Evolutionary conservation across 306 rosid genomes (phyloP).

Genomic region (Arachis stenosperma): DNA sequence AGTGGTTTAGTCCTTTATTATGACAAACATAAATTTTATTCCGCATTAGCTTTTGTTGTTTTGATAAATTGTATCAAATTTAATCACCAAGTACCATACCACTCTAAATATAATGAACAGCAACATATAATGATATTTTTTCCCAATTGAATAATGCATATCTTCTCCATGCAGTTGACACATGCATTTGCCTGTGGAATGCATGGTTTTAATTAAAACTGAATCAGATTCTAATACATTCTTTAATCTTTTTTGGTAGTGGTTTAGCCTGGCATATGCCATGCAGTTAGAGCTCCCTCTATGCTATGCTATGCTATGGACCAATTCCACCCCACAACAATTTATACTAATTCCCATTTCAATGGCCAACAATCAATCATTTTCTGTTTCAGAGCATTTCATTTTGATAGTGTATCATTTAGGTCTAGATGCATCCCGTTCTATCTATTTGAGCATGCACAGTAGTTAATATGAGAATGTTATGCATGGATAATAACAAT

Average conservation of each 20-base stretch:
- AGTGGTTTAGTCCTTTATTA: constrained; percentile 37
- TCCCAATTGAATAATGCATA: constrained; percentile 40
- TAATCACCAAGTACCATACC: constrained; percentile 32
- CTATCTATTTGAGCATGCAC: constrained; percentile 25
- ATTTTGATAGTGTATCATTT: constrained; percentile 17
- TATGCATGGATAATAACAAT: constrained; percentile 36
- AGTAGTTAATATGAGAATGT: constrained; percentile 16
- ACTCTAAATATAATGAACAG: constrained; percentile 31
- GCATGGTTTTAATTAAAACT: constrained; percentile 38
- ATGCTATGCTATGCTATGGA: not conserved
- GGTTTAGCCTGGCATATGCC: constrained; percentile 46
- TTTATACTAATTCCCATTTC: constrained; percentile 6
- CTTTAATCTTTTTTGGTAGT: constrained; percentile 26
- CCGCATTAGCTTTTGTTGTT: constrained; percentile 48
- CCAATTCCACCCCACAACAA: constrained; percentile 34
- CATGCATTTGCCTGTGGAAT: constrained; percentile 38
- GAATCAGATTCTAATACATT: constrained; percentile 36
- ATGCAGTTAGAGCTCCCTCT: constrained; percentile 40
- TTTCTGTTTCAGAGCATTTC: constrained; percentile 1
- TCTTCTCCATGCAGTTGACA: constrained; percentile 42
- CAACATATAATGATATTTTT: constrained; percentile 30
- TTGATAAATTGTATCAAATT: constrained; percentile 32
- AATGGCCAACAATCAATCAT: constrained; percentile 10
- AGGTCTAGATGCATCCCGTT: constrained; percentile 22
- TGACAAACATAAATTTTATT: constrained; percentile 40